phyloP scores from a whole-genome alignment of 2,329 filamentous ascomycete genomes.

The Aphanoascus verrucosus region DNA sequence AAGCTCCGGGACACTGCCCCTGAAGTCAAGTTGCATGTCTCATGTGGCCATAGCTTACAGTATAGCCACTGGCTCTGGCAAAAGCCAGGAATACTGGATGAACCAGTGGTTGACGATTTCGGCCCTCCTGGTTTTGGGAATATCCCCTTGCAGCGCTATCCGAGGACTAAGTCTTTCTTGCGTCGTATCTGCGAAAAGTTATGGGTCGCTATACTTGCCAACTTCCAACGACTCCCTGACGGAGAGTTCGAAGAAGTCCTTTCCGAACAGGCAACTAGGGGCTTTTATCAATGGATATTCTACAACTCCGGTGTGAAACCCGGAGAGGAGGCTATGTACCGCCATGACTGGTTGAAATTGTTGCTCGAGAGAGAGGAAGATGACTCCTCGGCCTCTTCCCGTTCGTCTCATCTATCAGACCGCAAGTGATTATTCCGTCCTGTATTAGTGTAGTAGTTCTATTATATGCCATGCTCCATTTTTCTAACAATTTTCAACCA shows the following conservation, averaged over 20 bases:
- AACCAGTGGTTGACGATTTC: slow-evolving; percentile 2
- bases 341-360: slow-evolving; percentile 11
- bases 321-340: slow-evolving; percentile 9
- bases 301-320: slow-evolving; percentile 9
- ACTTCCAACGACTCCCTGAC: background rate
- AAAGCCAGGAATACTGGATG: background rate
- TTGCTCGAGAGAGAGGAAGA: slow-evolving; percentile 6
- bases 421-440: too few species aligned
- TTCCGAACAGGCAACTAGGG: slow-evolving; percentile 12
- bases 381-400: too few species aligned
- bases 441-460: too few species aligned
- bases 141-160: background rate
- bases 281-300: slow-evolving; percentile 9
- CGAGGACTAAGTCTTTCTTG: background rate
- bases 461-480: too few species aligned
- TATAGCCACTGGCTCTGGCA: slow-evolving; percentile 14
- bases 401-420: too few species aligned
- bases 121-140: background rate
- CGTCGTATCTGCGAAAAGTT: too few species aligned
- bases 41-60: slow-evolving; percentile 9
- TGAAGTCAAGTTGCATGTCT: slow-evolving; percentile 11
- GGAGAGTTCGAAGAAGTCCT: slow-evolving; percentile 2
- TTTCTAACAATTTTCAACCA: too few species aligned
- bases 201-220: background rate
- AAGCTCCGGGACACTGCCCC: slow-evolving; percentile 10